These are phyloP conservation scores for Tuber brumale DNA, from an alignment of 495 filamentous ascomycete genomes.

Conservation along the genomic window DNA sequence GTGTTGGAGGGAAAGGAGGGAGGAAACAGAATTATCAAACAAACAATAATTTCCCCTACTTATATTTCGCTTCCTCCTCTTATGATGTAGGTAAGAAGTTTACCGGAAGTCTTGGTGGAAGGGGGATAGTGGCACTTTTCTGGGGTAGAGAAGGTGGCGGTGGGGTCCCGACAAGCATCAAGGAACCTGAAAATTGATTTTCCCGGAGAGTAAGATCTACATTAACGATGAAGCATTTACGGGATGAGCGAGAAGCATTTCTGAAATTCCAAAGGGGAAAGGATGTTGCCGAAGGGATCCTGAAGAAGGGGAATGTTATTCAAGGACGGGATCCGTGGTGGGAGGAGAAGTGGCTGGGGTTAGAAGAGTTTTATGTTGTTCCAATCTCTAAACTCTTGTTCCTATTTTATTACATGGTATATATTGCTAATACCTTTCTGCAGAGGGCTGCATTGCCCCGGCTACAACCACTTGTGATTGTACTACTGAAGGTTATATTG, in stretches of 20 bases:
- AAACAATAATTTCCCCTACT: constrained; percentile 95
- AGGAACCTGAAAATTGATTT: constrained; percentile 92
- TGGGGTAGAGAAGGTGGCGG: constrained; percentile 66
- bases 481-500: too few species aligned
- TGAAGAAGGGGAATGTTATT: constrained; percentile 41
- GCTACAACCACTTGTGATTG: too few species aligned
- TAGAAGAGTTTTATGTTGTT: too few species aligned
- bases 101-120: constrained; percentile 70
- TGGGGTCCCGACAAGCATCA: constrained; percentile 63
- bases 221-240: constrained; percentile 81
- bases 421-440: too few species aligned
- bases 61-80: constrained; percentile 66
- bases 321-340: constrained; percentile 34
- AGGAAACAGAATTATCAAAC: constrained; percentile 45
- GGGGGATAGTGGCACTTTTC: constrained; percentile 55
- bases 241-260: constrained; percentile 85
- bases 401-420: too few species aligned
- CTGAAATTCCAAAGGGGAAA: constrained; percentile 87
- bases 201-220: constrained; percentile 81
- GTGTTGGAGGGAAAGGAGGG: too few species aligned
- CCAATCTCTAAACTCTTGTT: too few species aligned
- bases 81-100: constrained; percentile 2
- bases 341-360: too few species aligned
- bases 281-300: constrained; percentile 49
- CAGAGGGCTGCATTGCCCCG: too few species aligned